Evolutionary conservation across 1,284 basidiomycete genomes (phyloP), one percentile per base, ranked within the genome.

Genomic region (Cutaneotrichosporon curvatum): DNA sequence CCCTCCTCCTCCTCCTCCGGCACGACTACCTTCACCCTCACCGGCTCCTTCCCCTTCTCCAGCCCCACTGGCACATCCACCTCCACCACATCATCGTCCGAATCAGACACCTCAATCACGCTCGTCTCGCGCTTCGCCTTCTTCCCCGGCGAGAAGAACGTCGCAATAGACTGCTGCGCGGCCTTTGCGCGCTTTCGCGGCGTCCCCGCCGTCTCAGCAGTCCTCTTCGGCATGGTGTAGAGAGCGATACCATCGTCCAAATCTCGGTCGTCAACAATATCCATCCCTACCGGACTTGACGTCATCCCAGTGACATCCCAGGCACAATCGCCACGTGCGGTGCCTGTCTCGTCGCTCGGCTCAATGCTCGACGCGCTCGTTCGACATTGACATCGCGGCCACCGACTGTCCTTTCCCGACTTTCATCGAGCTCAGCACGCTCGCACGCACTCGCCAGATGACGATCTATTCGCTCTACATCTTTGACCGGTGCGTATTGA

Each of bases 381-480:
- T 38, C 37, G 22, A 30, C 20, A 28, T 7, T 28, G 12, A 28
- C 25, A 7, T 28, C 25, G 25, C 7, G 8, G 25, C 25, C 15
- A 30, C 31, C 22, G 4, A 16, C 15, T 14, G 8, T 10, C 12
- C 37, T n/a, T n/a, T 10, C 21, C 11, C 9, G 12, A 22, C 20
- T 25, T 6, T 34, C 32, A 9, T 16, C 16, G 6, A 6, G 32
- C 9, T 34, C 37, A 40, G 16, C 43, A 35, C 28, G 25, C 34
- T n/a, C 20, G 28, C 30, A n/a, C n/a, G 8, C 16, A 36, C 19
- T 22, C 28, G 22, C 25, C 28, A 34, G 9, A 87, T 91, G 82
- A 84, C 85, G 11, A 87, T 92, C 59, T 80, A 81, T 73, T 89
- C 87, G 57, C 74, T 94, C 40, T 92, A 92, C 75, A 84, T 94